Percentiles rank a stretch among this genome's conserved stretches.
Conservation (phyloP, 2,329 filamentous ascomycete genomes). For the Lachnellula suecica region DNA sequence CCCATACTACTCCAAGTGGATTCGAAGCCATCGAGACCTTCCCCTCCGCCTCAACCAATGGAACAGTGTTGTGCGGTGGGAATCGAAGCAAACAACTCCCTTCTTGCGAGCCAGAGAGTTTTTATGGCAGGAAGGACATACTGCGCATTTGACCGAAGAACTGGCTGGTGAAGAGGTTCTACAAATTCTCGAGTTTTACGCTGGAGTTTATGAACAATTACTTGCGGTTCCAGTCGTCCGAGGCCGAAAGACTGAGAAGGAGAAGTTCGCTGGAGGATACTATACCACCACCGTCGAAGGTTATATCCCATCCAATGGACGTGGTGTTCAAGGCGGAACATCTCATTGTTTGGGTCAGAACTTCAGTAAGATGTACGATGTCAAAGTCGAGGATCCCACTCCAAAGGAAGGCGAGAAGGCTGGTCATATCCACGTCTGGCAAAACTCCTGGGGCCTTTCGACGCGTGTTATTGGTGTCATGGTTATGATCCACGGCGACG, state of each 20-base stretch:
- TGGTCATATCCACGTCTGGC: slow-evolving; percentile 85
- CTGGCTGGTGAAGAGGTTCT: slow-evolving; percentile 82
- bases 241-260: slow-evolving; percentile 91
- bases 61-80: slow-evolving; percentile 94
- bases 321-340: slow-evolving; percentile 94
- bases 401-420: slow-evolving; percentile 71
- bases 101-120: slow-evolving; percentile 95
- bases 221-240: slow-evolving; percentile 94
- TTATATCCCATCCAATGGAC: slow-evolving; percentile 92
- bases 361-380: slow-evolving; percentile 99
- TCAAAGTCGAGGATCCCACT: slow-evolving; percentile 89
- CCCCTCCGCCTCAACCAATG: slow-evolving; percentile 95
- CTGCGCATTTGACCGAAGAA: slow-evolving; percentile 83
- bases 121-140: slow-evolving; percentile 86
- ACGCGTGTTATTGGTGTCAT: slow-evolving; percentile 98
- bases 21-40: slow-evolving; percentile 91
- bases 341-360: slow-evolving; percentile 92
- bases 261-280: slow-evolving; percentile 95
- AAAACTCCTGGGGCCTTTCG: slow-evolving; percentile 98
- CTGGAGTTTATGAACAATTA: slow-evolving; percentile 87
- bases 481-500: slow-evolving; percentile 97
- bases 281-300: slow-evolving; percentile 97
- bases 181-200: slow-evolving; percentile 91
- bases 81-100: slow-evolving; percentile 87
- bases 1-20: slow-evolving; percentile 95